phyloP scores from a whole-genome alignment of 768 basidiomycete species.

The Rhodosporidiobolus sp. region DNA sequence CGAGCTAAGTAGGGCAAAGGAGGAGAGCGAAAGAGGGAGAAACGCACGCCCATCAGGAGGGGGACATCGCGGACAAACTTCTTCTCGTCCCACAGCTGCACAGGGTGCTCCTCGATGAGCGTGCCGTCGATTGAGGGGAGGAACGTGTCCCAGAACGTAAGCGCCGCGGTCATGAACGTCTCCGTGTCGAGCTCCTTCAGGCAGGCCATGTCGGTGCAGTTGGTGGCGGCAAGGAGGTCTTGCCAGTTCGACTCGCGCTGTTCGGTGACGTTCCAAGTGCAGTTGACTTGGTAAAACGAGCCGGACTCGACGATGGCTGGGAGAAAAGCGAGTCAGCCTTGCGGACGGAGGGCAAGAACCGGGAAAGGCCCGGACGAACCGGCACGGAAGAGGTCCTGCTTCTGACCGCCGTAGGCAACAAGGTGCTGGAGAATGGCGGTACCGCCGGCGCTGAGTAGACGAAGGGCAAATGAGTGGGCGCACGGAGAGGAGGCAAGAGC shows the following conservation, averaged over 20 bases:
- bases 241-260: not conserved
- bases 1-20: too few relatives aligned
- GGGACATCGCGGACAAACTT: conserved; percentile 11
- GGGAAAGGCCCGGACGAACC: not conserved
- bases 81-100: conserved; percentile 1
- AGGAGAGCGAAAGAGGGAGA: too few relatives aligned
- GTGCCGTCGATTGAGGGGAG: conserved; percentile 16
- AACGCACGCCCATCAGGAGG: not conserved
- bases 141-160: conserved; percentile 16
- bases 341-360: conserved; percentile 17
- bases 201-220: not conserved
- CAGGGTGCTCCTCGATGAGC: conserved; percentile 5
- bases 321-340: not conserved
- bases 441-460: conserved; percentile 1
- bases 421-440: conserved; percentile 16
- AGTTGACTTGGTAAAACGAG: conserved; percentile 1
- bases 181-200: conserved; percentile 7
- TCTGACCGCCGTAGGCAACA: conserved; percentile 17
- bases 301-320: not conserved
- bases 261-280: conserved; percentile 5
- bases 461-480: not conserved
- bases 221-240: conserved; percentile 20
- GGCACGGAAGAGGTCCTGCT: conserved; percentile 14
- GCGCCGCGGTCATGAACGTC: not conserved
- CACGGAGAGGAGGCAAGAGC: not conserved